Percentiles rank a stretch among this genome's conserved stretches.
Conservation (phyloP, 371 early-diverging fungal species). For the Syncephalastrum sp. region DNA sequence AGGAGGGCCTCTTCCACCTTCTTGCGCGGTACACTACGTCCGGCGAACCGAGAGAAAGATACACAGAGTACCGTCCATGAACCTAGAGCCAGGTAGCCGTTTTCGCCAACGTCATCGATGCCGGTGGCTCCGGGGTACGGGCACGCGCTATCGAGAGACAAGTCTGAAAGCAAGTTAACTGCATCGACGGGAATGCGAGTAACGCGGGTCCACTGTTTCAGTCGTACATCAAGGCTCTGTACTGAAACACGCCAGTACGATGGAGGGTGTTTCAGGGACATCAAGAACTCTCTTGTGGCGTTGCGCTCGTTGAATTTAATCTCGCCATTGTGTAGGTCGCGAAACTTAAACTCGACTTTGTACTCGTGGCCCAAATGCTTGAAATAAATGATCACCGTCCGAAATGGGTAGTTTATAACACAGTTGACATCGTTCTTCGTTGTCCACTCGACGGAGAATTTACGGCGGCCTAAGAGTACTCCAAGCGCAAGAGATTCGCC, state of each 20-base stretch:
- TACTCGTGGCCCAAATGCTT: slow-evolving; percentile 17
- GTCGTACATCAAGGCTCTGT: slow-evolving; percentile 14
- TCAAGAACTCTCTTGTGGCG: neutral
- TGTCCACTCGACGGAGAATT: slow-evolving; percentile 29
- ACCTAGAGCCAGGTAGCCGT: neutral
- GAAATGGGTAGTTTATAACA: slow-evolving; percentile 22
- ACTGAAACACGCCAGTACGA: slow-evolving; percentile 13
- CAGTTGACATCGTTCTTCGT: slow-evolving; percentile 21
- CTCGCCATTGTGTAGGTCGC: slow-evolving; percentile 11
- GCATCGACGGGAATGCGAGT: neutral
- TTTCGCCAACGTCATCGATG: neutral
- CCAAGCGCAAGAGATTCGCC: slow-evolving; percentile 18
- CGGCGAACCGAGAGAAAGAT: neutral
- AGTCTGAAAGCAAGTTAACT: no score
- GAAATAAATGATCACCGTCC: slow-evolving; percentile 27
- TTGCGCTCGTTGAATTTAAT: neutral
- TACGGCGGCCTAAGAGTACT: slow-evolving; percentile 9
- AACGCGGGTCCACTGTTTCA: slow-evolving; percentile 16
- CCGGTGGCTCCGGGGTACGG: no score
- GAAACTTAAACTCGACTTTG: slow-evolving; percentile 18
- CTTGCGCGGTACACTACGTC: neutral
- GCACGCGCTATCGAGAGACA: no score
- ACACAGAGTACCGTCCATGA: slow-evolving; percentile 8
- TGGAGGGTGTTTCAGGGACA: slow-evolving; percentile 23
- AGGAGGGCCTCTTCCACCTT: no score